Evolutionary conservation across 768 basidiomycete species (phyloP).

Genomic region (Lyophyllum atratum): DNA sequence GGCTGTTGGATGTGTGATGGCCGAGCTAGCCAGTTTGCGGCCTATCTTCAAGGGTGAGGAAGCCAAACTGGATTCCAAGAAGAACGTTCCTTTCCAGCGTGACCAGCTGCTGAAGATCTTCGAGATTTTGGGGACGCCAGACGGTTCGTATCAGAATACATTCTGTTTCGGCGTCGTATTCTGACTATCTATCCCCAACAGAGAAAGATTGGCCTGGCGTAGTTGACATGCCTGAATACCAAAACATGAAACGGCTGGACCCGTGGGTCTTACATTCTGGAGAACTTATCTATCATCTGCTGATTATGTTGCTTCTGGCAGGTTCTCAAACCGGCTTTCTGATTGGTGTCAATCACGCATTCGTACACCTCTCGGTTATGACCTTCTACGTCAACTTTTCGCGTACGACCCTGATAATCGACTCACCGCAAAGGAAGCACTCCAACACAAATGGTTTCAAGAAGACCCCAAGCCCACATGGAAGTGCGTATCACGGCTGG

Average conservation of each 20-base stretch:
- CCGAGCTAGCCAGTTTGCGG: conserved; percentile 88
- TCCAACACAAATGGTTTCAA: conserved; percentile 89
- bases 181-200: conserved; percentile 28
- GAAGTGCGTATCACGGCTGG: conserved; percentile 59
- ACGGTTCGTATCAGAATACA: conserved; percentile 50
- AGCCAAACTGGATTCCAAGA: conserved; percentile 95
- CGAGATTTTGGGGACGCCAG: conserved; percentile 88
- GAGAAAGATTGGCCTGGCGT: conserved; percentile 89
- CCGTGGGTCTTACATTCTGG: conserved; percentile 41
- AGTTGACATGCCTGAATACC: conserved; percentile 85
- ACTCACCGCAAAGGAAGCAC: conserved; percentile 78
- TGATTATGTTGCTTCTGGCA: conserved; percentile 1
- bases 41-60: conserved; percentile 99
- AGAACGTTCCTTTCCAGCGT: conserved; percentile 95
- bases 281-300: not conserved
- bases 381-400: conserved; percentile 85
- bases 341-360: conserved; percentile 79
- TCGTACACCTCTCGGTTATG: conserved; percentile 64
- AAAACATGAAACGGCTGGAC: conserved; percentile 79
- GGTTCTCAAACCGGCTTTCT: conserved; percentile 56
- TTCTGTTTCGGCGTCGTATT: not conserved
- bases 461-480: conserved; percentile 85
- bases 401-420: conserved; percentile 88
- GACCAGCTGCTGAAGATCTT: conserved; percentile 97
- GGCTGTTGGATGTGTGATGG: conserved; percentile 98